phyloP scores from a whole-genome alignment of 75 land plant species.

The Azolla pinnata region DNA sequence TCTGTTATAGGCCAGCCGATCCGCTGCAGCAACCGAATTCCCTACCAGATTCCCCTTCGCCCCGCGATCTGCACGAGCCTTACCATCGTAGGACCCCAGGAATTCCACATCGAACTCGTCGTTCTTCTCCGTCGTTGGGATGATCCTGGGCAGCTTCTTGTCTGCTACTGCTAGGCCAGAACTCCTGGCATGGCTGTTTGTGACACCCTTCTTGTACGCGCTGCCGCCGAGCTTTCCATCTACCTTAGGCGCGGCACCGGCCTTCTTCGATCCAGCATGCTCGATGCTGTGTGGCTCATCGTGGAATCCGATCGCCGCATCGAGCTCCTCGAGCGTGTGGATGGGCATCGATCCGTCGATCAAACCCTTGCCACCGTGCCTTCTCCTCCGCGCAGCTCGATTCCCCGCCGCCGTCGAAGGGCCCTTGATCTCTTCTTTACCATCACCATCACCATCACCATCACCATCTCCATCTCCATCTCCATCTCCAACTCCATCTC shows the following conservation, averaged over 20 bases:
- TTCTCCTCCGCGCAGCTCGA: slow-evolving; percentile 20
- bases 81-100: too few species aligned
- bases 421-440: neutral
- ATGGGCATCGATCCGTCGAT: slow-evolving; percentile 9
- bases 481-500: neutral
- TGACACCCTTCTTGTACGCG: neutral
- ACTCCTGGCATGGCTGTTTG: neutral
- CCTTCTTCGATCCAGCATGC: neutral
- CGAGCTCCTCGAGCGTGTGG: slow-evolving; percentile 5
- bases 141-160: neutral
- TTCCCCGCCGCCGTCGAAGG: too few species aligned
- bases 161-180: neutral
- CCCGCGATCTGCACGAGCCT: neutral
- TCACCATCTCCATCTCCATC: too few species aligned
- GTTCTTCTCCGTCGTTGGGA: too few species aligned
- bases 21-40: neutral
- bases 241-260: neutral
- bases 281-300: neutral
- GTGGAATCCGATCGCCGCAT: neutral
- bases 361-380: too few species aligned
- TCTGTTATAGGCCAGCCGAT: neutral
- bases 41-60: neutral
- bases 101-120: too few species aligned
- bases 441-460: too few species aligned
- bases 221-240: neutral